Percentiles rank a stretch among this genome's conserved stretches.
Conservation (phyloP, 441 rosid species). For the Rhodomyrtus psidioides region DNA sequence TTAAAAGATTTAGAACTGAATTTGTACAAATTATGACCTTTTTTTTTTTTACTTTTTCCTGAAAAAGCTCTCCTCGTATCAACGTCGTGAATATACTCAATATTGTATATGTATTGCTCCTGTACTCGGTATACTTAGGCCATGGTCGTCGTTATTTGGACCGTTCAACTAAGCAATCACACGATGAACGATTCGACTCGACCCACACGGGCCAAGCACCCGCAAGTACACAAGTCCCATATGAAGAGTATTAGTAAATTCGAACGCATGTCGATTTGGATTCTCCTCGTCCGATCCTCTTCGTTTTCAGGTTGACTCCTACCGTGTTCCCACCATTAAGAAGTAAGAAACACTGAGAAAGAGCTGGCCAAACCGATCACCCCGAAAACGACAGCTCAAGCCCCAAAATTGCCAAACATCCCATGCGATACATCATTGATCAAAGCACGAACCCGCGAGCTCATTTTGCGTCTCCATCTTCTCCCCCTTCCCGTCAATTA, state of each 20-base stretch:
- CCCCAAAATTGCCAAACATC: neutral
- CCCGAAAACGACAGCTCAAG: neutral
- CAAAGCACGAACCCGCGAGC: neutral
- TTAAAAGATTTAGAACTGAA: too few species aligned
- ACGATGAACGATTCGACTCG: neutral
- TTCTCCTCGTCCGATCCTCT: neutral
- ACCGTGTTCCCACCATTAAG: neutral
- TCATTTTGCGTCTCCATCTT: neutral
- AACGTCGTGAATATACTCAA: neutral
- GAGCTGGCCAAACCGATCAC: neutral
- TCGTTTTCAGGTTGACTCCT: neutral
- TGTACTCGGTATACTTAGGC: neutral
- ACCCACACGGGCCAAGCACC: neutral
- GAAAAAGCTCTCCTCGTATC: neutral
- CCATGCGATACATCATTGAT: neutral
- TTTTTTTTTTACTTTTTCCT: too few species aligned
- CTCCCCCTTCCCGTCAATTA: neutral
- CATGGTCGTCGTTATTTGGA: neutral
- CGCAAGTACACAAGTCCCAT: neutral
- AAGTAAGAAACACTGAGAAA: neutral
- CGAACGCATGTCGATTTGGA: neutral
- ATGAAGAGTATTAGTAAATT: neutral
- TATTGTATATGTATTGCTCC: neutral
- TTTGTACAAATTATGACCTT: too few species aligned
- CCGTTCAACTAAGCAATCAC: neutral